Conservation (phyloP, 495 filamentous ascomycete species). For the Penicillium longicatenatum region DNA sequence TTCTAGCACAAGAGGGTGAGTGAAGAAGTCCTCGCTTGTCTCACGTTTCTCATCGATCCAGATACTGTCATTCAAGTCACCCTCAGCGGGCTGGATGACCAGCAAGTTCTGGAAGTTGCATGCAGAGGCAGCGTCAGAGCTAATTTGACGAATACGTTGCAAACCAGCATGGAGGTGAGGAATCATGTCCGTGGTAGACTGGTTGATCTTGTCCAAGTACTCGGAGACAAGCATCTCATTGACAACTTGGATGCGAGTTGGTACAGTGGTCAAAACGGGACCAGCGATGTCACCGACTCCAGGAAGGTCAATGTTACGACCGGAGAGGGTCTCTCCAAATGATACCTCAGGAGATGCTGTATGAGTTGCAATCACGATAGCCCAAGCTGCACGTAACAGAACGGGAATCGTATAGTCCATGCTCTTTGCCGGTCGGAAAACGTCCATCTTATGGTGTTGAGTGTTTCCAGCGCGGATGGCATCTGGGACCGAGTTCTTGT, state of each 20-base stretch:
- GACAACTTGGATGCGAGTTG: slow-evolving; percentile 47
- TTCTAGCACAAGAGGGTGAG: slow-evolving; percentile 52
- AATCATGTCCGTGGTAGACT: slow-evolving; percentile 49
- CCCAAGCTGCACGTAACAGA: slow-evolving; percentile 57
- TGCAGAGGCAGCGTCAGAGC: slow-evolving; percentile 42
- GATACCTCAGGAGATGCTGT: slow-evolving; percentile 51
- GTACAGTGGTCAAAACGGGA: slow-evolving; percentile 56
- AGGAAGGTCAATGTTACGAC: slow-evolving; percentile 51
- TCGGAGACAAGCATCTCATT: slow-evolving; percentile 34
- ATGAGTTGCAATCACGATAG: slow-evolving; percentile 47
- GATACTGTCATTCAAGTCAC: slow-evolving; percentile 32
- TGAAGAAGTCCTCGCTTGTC: slow-evolving; percentile 48
- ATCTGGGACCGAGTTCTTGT: slow-evolving; percentile 29
- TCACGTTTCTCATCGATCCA: slow-evolving; percentile 50
- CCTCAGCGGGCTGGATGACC: slow-evolving; percentile 51
- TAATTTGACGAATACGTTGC: slow-evolving; percentile 43
- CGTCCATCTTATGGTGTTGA: slow-evolving; percentile 28
- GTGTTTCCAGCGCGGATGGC: slow-evolving; percentile 34
- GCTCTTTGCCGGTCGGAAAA: slow-evolving; percentile 21
- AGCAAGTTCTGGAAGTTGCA: slow-evolving; percentile 68
- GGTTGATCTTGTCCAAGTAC: slow-evolving; percentile 45
- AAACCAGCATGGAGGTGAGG: slow-evolving; percentile 51
- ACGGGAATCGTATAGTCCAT: slow-evolving; percentile 48
- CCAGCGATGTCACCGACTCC: slow-evolving; percentile 54
- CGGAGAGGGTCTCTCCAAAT: slow-evolving; percentile 58